Percentiles rank a stretch among this genome's conserved stretches.
phyloP scores from a whole-genome alignment of 2,329 filamentous ascomycete species.

The Triangularia setosa region DNA sequence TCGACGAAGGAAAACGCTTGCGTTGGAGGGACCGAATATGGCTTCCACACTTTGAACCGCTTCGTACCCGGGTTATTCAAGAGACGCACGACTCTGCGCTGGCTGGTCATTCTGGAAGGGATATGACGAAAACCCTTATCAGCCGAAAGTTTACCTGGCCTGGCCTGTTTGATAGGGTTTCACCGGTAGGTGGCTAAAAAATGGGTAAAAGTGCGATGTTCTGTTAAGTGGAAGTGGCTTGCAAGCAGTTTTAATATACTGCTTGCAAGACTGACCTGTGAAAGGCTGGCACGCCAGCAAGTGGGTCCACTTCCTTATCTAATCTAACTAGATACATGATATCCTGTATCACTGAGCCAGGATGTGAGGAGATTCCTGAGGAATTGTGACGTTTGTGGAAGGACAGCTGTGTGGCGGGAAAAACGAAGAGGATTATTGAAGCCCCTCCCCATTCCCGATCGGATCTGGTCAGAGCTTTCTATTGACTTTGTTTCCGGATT shows the following conservation, averaged over 20 bases:
- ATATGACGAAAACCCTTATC: not conserved
- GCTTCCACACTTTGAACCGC: not conserved
- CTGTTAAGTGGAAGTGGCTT: too few species aligned
- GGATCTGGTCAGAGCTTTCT: not conserved
- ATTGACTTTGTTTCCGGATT: slow-evolving; percentile 1
- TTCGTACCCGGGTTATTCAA: too few species aligned
- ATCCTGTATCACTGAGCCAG: too few species aligned
- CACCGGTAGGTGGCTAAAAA: too few species aligned
- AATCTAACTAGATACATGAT: too few species aligned
- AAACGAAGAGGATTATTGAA: not conserved
- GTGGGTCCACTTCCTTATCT: too few species aligned
- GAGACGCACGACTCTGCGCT: not conserved
- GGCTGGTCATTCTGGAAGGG: not conserved
- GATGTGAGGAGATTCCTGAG: not conserved
- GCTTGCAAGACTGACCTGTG: too few species aligned
- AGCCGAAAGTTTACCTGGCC: not conserved
- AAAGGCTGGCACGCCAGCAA: too few species aligned
- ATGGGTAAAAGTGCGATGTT: too few species aligned
- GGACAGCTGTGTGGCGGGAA: not conserved
- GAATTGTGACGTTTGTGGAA: not conserved
- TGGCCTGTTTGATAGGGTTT: too few species aligned
- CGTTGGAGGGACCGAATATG: not conserved
- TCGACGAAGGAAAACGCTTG: slow-evolving; percentile 6
- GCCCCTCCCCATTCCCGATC: slow-evolving; percentile 1
- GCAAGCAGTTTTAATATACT: too few species aligned